Base-by-base conservation (phyloP, 192 early-diverging fungal genomes). In the Backusella circina region DNA sequence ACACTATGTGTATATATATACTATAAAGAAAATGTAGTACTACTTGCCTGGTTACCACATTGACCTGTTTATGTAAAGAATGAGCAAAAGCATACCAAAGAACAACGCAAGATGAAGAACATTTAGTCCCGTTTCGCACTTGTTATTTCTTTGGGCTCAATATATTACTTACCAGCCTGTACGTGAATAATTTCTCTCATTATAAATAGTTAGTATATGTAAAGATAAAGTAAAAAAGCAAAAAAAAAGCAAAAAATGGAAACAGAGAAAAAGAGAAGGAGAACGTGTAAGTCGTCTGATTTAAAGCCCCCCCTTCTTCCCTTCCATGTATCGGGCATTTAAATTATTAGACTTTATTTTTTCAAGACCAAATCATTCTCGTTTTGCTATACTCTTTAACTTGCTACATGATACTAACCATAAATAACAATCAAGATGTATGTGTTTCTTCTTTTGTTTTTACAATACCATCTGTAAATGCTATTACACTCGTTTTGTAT, bases 141-240 rank as follows among this genome's bases (percentile, higher is more conserved):
- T 57, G 9, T 26, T 57, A 2, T 57, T 44, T 44, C 54, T 57
- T 28, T 61, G 18, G 26, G 23, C 12, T 28, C 26, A 61, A 26
- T 61, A 23, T 12, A 1, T 13, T 32, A 79, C 84, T 70, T 85
- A 88, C 87, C 87, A 41, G 85, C 77, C 76, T 89, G 88, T 70
- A 89, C 74, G 35, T 87, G 84, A 73, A 89, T 73, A 54, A 89
- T 88, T 74, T 89, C 88, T 81, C 88, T 86, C 88, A 89, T 89
- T 23, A 23, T 54, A 61, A 10, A 18, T 23, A 61, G 26, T 61
- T 61, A 26, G 54, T 61, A n/a, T 50, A 61, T 61, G 54, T 61
- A 2, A 61, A 61, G 54, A 61, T 12, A 26, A 61, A 26, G n/a
- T n/a, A n/a, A 61, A 61, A 28, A 61, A 26, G 9, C 10, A 41